These are phyloP conservation scores for Ophiostoma piceae DNA, from an alignment of 2,329 filamentous ascomycete species.

Conservation along the genomic window DNA sequence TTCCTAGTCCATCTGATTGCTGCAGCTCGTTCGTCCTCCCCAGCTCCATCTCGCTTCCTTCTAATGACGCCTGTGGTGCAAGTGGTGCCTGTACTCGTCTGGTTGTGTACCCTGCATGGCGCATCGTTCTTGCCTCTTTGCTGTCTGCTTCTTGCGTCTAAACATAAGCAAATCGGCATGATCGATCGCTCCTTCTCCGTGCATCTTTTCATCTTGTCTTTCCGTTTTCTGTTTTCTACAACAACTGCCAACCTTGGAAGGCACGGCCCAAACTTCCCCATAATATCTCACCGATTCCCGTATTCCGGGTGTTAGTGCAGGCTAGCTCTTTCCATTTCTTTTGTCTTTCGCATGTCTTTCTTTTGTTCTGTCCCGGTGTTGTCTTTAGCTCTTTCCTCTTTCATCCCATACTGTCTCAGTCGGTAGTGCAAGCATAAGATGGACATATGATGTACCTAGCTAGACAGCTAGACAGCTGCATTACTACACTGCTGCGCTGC, in stretches of 20 bases:
- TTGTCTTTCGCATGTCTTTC: background rate
- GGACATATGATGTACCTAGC: background rate
- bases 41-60: background rate
- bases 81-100: too few species aligned
- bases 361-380: slow-evolving; percentile 4
- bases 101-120: background rate
- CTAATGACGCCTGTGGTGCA: background rate
- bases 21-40: background rate
- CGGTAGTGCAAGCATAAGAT: background rate
- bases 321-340: background rate
- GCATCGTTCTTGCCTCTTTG: background rate
- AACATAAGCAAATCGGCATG: background rate
- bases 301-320: slow-evolving; percentile 14
- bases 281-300: slow-evolving; percentile 20
- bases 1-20: background rate
- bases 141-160: background rate
- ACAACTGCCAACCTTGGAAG: background rate
- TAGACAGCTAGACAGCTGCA: background rate
- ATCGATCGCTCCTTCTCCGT: background rate
- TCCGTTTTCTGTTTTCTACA: background rate
- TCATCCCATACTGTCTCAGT: background rate
- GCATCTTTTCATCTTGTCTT: background rate
- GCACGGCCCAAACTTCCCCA: slow-evolving; percentile 16
- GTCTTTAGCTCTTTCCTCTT: slow-evolving; percentile 4
- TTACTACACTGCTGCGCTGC: background rate